A percentile compares a stretch with the other conserved stretches of the same genome.
Conservation (phyloP, 305 asterid genomes). For the Ilex paraguariensis region DNA sequence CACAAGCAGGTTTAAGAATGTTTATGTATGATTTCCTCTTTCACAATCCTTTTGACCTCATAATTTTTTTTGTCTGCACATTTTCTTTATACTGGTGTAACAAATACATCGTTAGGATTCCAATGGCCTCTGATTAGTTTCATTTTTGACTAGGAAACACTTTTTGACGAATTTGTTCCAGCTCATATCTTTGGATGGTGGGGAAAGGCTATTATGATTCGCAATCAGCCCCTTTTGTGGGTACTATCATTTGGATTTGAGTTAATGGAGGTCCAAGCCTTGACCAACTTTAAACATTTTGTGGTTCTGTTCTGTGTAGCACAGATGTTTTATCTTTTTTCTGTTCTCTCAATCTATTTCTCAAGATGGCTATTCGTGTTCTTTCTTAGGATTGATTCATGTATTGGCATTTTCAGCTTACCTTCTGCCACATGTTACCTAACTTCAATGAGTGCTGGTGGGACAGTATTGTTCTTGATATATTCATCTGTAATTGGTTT, state of each 20-base stretch:
- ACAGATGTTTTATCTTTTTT: not conserved
- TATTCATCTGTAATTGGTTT: slow-evolving; percentile 7
- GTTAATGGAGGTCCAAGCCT: slow-evolving; percentile 82
- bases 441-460: slow-evolving; percentile 49
- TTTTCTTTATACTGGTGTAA: not conserved
- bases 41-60: slow-evolving; percentile 17
- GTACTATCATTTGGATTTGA: slow-evolving; percentile 91
- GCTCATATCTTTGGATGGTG: slow-evolving; percentile 8
- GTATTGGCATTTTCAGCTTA: slow-evolving; percentile 56
- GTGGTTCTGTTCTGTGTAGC: not conserved
- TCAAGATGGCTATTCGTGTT: not conserved
- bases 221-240: slow-evolving; percentile 83
- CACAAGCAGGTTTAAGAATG: slow-evolving; percentile 97
- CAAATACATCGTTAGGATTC: not conserved
- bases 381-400: slow-evolving; percentile 8
- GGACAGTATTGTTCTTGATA: slow-evolving; percentile 5
- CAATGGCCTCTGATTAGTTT: not conserved
- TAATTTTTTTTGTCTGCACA: slow-evolving; percentile 2
- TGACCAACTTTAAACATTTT: slow-evolving; percentile 11
- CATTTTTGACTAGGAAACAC: slow-evolving; percentile 9
- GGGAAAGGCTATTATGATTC: slow-evolving; percentile 7
- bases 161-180: slow-evolving; percentile 7
- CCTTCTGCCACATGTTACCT: slow-evolving; percentile 97
- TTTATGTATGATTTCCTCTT: slow-evolving; percentile 85
- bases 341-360: slow-evolving; percentile 8